Conservation (phyloP, 2,329 filamentous ascomycete genomes). For the Aspergillus quadrilineatus region DNA sequence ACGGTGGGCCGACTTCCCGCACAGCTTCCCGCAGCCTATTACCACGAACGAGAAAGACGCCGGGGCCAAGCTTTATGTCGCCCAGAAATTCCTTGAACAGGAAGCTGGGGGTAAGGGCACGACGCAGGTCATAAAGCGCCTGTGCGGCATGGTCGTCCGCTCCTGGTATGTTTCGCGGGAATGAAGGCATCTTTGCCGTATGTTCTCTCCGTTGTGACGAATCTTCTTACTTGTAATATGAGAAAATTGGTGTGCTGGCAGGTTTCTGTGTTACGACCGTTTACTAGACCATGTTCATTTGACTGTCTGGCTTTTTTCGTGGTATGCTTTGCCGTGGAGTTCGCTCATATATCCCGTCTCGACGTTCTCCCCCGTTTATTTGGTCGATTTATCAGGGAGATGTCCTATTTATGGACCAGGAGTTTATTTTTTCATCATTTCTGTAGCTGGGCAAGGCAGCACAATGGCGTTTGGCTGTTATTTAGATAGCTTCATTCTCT, state of each 20-base stretch:
- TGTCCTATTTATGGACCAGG: conserved; percentile 17
- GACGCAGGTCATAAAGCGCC: conserved; percentile 69
- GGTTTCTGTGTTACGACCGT: conserved; percentile 19
- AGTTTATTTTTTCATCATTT: conserved; percentile 19
- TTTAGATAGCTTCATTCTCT: conserved; percentile 6
- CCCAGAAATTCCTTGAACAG: conserved; percentile 67
- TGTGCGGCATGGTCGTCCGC: conserved; percentile 65
- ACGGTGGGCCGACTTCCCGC: conserved; percentile 60
- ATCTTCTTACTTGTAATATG: conserved; percentile 23
- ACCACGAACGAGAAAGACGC: conserved; percentile 67
- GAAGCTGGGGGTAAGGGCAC: conserved; percentile 68
- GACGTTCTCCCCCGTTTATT: conserved; percentile 12
- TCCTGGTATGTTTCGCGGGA: conserved; percentile 52
- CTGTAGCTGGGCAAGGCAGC: conserved; percentile 21
- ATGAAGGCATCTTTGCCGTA: conserved; percentile 19
- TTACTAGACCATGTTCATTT: conserved; percentile 18
- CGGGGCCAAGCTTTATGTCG: conserved; percentile 65
- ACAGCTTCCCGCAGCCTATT: conserved; percentile 54
- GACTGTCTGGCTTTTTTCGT: conserved; percentile 1
- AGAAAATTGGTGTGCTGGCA: conserved; percentile 19
- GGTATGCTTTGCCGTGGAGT: conserved; percentile 5
- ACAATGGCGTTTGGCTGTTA: conserved; percentile 26
- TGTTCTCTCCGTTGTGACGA: conserved; percentile 6
- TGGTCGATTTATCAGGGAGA: conserved; percentile 15
- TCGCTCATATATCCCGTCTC: conserved; percentile 15